Percentiles rank a stretch among this genome's conserved stretches.
phyloP scores from a whole-genome alignment of 495 filamentous ascomycete species.

The Collariella sp. region DNA sequence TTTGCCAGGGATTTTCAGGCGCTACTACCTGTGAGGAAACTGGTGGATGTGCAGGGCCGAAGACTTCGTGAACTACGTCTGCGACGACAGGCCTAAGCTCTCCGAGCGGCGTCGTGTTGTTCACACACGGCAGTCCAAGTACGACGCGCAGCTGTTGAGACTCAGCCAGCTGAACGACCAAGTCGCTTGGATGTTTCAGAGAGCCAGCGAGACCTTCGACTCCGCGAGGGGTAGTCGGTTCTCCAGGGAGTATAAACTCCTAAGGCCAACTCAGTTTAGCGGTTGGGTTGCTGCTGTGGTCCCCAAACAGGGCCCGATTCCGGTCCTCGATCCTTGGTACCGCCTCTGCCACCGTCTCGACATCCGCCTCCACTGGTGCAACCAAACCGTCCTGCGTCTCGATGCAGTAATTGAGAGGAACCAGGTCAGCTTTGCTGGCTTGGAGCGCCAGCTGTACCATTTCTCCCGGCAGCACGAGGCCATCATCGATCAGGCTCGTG shows the following conservation, averaged over 20 bases:
- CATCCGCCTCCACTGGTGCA: background rate
- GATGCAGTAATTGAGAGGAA: background rate
- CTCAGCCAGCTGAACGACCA: conserved; percentile 1
- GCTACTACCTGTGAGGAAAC: background rate
- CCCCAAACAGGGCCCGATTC: conserved; percentile 3
- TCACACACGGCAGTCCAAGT: background rate
- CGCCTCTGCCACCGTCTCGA: background rate
- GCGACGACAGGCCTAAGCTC: background rate
- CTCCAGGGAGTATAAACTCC: background rate
- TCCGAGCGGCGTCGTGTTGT: background rate
- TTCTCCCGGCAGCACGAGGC: background rate
- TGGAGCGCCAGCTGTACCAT: background rate
- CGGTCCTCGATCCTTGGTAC: background rate
- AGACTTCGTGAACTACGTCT: conserved; percentile 5
- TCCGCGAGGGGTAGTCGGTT: background rate
- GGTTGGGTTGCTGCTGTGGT: background rate
- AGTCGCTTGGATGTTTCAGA: background rate
- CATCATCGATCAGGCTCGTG: background rate
- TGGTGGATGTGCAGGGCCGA: background rate
- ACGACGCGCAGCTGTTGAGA: background rate
- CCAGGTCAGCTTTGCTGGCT: background rate
- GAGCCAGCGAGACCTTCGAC: background rate
- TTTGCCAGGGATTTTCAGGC: background rate
- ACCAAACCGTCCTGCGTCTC: background rate
- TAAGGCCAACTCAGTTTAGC: background rate